phyloP scores from a whole-genome alignment of 345 rosid species.

The Trapa incisa region DNA sequence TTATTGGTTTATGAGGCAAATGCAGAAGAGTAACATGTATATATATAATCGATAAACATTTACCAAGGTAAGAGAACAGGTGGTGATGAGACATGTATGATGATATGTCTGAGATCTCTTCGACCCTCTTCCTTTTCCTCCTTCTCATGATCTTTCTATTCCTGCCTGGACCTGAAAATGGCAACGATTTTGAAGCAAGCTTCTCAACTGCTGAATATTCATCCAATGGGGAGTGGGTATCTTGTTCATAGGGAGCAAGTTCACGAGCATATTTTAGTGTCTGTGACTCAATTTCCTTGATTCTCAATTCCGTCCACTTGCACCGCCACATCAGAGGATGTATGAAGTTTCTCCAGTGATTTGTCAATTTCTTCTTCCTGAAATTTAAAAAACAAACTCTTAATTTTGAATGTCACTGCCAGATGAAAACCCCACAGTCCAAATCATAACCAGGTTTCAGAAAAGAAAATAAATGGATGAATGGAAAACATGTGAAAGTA shows the following conservation, averaged over 20 bases:
- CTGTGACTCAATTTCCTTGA: slow-evolving; percentile 58
- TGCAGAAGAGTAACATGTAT: neutral
- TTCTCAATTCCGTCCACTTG: slow-evolving; percentile 76
- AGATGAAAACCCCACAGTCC: too few relatives aligned
- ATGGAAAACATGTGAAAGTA: neutral
- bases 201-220: slow-evolving; percentile 33
- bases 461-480: too few relatives aligned
- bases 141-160: slow-evolving; percentile 50
- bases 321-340: slow-evolving; percentile 86
- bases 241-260: slow-evolving; percentile 35
- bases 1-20: neutral
- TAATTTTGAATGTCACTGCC: neutral
- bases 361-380: slow-evolving; percentile 78
- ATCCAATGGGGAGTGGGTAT: slow-evolving; percentile 27
- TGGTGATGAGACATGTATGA: slow-evolving; percentile 50
- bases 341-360: slow-evolving; percentile 73
- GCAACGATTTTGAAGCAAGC: slow-evolving; percentile 51
- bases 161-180: slow-evolving; percentile 46
- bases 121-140: slow-evolving; percentile 64
- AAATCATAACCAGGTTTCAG: too few relatives aligned
- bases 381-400: slow-evolving; percentile 2
- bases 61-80: slow-evolving; percentile 65
- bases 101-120: slow-evolving; percentile 37
- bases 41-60: slow-evolving; percentile 11
- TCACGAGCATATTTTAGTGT: slow-evolving; percentile 47